These are phyloP conservation scores for Ceratocystis diversiconidia DNA, from an alignment of 2,329 filamentous ascomycete species.

Conservation along the genomic window DNA sequence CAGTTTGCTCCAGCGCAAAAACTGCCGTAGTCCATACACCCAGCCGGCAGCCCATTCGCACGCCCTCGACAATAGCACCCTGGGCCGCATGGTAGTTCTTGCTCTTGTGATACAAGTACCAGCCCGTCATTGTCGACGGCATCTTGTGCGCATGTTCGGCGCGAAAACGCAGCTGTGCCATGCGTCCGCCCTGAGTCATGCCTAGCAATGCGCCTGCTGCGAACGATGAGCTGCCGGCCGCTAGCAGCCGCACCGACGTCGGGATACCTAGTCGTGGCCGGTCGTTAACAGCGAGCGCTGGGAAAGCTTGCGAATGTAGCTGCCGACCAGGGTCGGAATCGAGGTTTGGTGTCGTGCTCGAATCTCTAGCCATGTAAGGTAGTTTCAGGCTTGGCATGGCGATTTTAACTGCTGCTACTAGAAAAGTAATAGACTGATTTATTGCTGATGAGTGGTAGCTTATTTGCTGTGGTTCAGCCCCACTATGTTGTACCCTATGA, in stretches of 20 bases:
- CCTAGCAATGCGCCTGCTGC: slow-evolving; percentile 57
- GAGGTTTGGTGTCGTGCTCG: too few species aligned
- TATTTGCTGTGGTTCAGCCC: too few species aligned
- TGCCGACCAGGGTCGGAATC: too few species aligned
- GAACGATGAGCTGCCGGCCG: slow-evolving; percentile 50
- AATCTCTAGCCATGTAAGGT: neutral
- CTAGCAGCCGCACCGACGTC: slow-evolving; percentile 48
- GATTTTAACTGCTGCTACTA: neutral
- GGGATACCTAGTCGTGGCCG: slow-evolving; percentile 45
- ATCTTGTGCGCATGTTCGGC: slow-evolving; percentile 94
- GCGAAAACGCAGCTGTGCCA: slow-evolving; percentile 68
- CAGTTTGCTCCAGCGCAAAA: slow-evolving; percentile 68
- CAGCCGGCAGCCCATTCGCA: slow-evolving; percentile 58
- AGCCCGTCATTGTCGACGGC: slow-evolving; percentile 66
- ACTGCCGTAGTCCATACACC: slow-evolving; percentile 62
- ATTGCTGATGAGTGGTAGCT: too few species aligned
- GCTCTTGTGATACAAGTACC: slow-evolving; percentile 98
- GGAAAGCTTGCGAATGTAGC: neutral
- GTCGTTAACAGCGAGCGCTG: neutral
- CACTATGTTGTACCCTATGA: too few species aligned
- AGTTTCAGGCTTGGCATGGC: neutral
- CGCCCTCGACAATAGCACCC: slow-evolving; percentile 63
- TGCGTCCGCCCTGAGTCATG: slow-evolving; percentile 55
- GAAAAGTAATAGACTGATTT: neutral
- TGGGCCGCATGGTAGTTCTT: slow-evolving; percentile 84